Base-by-base conservation (phyloP, 495 filamentous ascomycete genomes). In the Aspergillus affinis region DNA sequence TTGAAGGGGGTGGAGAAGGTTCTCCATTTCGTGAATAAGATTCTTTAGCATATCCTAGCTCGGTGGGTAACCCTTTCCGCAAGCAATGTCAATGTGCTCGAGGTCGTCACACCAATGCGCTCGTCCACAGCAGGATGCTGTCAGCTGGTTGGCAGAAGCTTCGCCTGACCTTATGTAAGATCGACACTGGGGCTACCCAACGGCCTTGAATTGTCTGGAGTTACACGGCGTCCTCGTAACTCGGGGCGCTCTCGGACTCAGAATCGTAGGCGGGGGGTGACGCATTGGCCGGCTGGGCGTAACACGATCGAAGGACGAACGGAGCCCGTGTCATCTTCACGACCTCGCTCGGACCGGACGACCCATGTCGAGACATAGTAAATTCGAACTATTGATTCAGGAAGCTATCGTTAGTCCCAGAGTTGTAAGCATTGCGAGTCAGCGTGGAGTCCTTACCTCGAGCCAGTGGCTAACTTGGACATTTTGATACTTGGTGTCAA, bases 401-500 rank as follows among this genome's bases (percentile, higher is more conserved):
- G n/a, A 23, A 48, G 29, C 18, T 27, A 20, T 30, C 26, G 36
- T 41, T 17, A 41, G 36, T 41, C 13, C 13, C 36, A 1, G 13
- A 15, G 10, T 2, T 19, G 51, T 36, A 54, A 54, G 7, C 1
- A 20, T 2, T 19, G 4, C n/a, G 18, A 1, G 18, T 49, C 21
- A 8, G 9, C 21, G 8, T 53, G 20, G 30, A 23, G 20, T 17
- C 21, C 54, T 29, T 55, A 62, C 60, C 55, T 62, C 60, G 29
- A 62, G 45, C 60, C 60, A 62, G 29, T 62, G 60, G n/a, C 30
- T 46, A 19, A 62, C 54, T 21, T 48, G 54, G 29, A 58, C 55
- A 23, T 58, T 62, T 32, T 62, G 58, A 30, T 62, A 62, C 30
- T 50, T 41, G 19, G 60, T 62, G 55, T 58, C 55, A 53, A 58